Evolutionary conservation across 495 filamentous ascomycete species (phyloP).

Genomic region (Sporormia fimetaria): DNA sequence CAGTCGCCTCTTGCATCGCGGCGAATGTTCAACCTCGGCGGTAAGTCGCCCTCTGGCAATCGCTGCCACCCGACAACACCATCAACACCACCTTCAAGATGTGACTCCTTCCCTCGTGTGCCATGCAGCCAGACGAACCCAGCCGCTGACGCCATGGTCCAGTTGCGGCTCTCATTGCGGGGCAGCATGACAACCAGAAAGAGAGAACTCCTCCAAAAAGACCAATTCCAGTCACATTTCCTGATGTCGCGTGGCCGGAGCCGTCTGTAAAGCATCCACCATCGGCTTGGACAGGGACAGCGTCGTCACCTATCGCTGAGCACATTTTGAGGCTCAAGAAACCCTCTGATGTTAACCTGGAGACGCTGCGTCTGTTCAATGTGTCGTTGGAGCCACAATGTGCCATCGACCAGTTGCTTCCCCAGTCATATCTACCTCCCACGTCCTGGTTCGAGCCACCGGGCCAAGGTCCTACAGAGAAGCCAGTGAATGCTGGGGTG

Average conservation of each 20-base stretch:
- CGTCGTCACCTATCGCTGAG: slow-evolving; percentile 30
- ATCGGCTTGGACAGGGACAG: slow-evolving; percentile 11
- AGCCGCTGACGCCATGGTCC: too few relatives aligned
- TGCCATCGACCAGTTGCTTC: slow-evolving; percentile 38
- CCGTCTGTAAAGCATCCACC: slow-evolving; percentile 5
- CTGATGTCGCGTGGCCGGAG: slow-evolving; percentile 13
- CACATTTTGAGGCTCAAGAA: slow-evolving; percentile 42
- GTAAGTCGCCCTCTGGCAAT: slow-evolving; percentile 5
- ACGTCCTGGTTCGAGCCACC: slow-evolving; percentile 35
- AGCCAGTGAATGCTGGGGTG: slow-evolving; percentile 2
- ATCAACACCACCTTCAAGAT: neutral
- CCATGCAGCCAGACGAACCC: too few relatives aligned
- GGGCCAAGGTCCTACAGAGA: slow-evolving; percentile 8
- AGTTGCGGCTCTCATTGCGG: slow-evolving; percentile 21
- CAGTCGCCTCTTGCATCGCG: neutral
- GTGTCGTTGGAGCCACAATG: slow-evolving; percentile 36
- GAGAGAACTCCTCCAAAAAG: slow-evolving; percentile 28
- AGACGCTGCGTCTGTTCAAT: slow-evolving; percentile 45
- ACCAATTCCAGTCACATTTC: slow-evolving; percentile 28
- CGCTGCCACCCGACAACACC: neutral
- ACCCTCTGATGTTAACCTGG: slow-evolving; percentile 40
- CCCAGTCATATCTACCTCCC: slow-evolving; percentile 37
- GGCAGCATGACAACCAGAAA: slow-evolving; percentile 27
- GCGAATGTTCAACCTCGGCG: slow-evolving; percentile 19
- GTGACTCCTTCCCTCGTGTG: too few relatives aligned